A percentile compares a stretch with the other conserved stretches of the same genome.
These are phyloP conservation scores for Roridomyces roridus DNA, from an alignment of 768 basidiomycete genomes.

Conservation along the genomic window DNA sequence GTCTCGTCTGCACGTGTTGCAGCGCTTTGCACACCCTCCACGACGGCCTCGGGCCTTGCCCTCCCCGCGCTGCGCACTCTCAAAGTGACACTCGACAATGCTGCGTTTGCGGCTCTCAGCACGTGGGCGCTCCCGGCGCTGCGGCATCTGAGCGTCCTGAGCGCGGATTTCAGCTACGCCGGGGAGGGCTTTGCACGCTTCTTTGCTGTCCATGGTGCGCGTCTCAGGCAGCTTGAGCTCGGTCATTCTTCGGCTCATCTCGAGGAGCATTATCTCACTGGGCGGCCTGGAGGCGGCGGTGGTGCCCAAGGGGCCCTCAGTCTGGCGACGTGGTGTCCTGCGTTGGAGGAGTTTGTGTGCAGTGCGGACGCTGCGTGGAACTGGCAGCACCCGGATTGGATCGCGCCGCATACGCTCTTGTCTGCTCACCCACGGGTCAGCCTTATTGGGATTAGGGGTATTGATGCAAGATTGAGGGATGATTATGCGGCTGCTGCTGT, in stretches of 20 bases:
- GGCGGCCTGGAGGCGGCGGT: too few species aligned
- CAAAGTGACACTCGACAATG: conserved; percentile 74
- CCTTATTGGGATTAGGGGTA: conserved; percentile 75
- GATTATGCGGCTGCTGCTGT: too few species aligned
- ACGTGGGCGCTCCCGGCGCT: conserved; percentile 71
- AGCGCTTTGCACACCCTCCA: conserved; percentile 1
- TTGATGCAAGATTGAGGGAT: too few species aligned
- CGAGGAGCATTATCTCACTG: conserved; percentile 72
- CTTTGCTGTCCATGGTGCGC: conserved; percentile 68
- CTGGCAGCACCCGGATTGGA: conserved; percentile 82
- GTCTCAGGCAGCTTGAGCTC: conserved; percentile 70
- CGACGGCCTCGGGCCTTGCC: conserved; percentile 39
- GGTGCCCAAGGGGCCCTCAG: conserved; percentile 42
- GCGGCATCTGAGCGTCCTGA: conserved; percentile 68
- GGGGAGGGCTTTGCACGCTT: conserved; percentile 68
- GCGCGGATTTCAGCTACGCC: conserved; percentile 76
- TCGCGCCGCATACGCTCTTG: conserved; percentile 75
- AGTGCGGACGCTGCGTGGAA: conserved; percentile 84
- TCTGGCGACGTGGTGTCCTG: conserved; percentile 72
- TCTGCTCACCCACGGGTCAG: conserved; percentile 65
- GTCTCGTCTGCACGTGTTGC: conserved; percentile 38
- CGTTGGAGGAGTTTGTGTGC: conserved; percentile 73
- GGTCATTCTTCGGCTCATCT: conserved; percentile 74
- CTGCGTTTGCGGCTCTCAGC: conserved; percentile 70
- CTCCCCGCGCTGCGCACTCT: conserved; percentile 73